Evolutionary conservation across 768 basidiomycete genomes (phyloP), one percentile per base, ranked within the genome.

Genomic region (Dentipellis sp.): DNA sequence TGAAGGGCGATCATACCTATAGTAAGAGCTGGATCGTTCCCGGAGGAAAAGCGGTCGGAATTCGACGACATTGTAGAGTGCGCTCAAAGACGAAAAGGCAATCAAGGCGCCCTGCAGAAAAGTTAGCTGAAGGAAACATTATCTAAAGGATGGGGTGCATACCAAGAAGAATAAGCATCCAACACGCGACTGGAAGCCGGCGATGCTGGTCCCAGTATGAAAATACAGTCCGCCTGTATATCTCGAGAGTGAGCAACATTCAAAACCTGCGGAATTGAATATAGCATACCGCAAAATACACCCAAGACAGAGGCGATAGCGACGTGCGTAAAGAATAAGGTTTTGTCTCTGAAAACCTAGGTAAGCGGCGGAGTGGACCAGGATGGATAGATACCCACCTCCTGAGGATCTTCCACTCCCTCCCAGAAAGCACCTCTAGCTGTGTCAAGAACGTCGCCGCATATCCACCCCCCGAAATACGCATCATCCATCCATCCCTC

Each of bases 111-210:
- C 94, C 89, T 90, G 59, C 7, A 42, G 29, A 39, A 50, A 46
- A 22, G 34, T 16, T 46, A 22, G 23, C 8, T 11, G 11, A 50
- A 23, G 23, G 21, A 58, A 34, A 23, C 53, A 50, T n/a, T 19
- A n/a, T 29, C 29, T 3, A 17, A 21, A 42, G 50, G 6, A 16
- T 49, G 48, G 11, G 37, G 37, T 23, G 63, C 67, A 21, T 61
- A 89, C 89, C 64, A 97, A 67, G 82, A 98, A 98, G 78, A 98
- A 97, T 42, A 98, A 70, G 61, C 88, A 91, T 34, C 94, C 94
- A n/a, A 98, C 79, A 34, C 94, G 80, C 38, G 87, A 88, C 67
- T 97, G 94, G 77, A 97, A 97, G 1, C 94, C 94, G 22, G 93
- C 89, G 59, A 97, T 95, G 4, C 82, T 86, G 17, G 80, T 72